Percentiles rank a stretch among this genome's conserved stretches.
phyloP scores from a whole-genome alignment of 768 basidiomycete species.

The Lentinula edodes region DNA sequence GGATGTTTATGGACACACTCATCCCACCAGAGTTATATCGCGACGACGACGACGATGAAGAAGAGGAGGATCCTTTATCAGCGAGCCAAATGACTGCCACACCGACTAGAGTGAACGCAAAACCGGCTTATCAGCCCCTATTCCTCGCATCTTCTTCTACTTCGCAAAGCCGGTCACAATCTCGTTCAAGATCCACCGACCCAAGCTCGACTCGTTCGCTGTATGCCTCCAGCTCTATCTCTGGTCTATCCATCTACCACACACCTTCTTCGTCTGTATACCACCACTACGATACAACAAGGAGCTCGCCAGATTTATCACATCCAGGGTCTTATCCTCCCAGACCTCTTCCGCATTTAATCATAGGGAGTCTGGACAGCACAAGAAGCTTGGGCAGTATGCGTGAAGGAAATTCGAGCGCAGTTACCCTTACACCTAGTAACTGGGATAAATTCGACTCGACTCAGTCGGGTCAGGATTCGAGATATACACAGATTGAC shows the following conservation, averaged over 20 bases:
- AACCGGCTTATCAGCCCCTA: conserved; percentile 2
- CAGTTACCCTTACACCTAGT: background rate
- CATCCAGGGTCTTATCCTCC: conserved; percentile 12
- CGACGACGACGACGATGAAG: conserved; percentile 4
- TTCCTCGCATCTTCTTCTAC: conserved; percentile 4
- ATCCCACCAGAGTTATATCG: conserved; percentile 30
- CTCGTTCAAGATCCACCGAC: conserved; percentile 1
- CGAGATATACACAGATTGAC: background rate
- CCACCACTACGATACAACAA: conserved; percentile 46
- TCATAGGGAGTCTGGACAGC: background rate
- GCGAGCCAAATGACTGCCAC: conserved; percentile 17
- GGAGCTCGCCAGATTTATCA: conserved; percentile 48
- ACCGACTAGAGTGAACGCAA: conserved; percentile 4
- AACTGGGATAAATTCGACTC: background rate
- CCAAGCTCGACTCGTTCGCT: background rate
- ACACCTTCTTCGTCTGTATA: conserved; percentile 78
- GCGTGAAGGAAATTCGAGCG: background rate
- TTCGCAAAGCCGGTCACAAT: background rate
- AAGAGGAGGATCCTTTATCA: conserved; percentile 15
- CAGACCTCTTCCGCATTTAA: background rate
- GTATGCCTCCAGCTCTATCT: conserved; percentile 14
- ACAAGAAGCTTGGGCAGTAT: background rate
- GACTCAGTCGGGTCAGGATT: background rate
- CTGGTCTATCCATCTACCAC: conserved; percentile 61
- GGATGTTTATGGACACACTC: conserved; percentile 50